Evolutionary conservation across 768 basidiomycete species (phyloP).

Genomic region (Suillus cothurnatus): DNA sequence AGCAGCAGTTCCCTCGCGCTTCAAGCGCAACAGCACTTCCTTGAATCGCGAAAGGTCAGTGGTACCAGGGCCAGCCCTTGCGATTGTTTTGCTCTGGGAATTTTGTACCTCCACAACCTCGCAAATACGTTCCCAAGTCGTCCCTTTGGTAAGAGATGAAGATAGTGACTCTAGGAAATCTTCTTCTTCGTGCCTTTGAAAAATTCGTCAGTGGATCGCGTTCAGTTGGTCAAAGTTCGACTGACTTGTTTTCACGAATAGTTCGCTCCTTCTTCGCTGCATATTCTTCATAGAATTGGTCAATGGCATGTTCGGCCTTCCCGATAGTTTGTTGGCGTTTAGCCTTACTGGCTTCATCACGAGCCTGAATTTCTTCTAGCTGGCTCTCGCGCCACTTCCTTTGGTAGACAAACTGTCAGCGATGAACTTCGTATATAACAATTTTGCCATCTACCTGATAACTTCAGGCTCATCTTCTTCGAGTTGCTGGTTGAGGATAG

Average conservation of each 20-base stretch:
- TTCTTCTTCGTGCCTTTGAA: slow-evolving; percentile 79
- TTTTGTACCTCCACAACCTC: slow-evolving; percentile 87
- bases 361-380: slow-evolving; percentile 75
- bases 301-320: slow-evolving; percentile 84
- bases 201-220: slow-evolving; percentile 5
- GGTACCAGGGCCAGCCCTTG: slow-evolving; percentile 82
- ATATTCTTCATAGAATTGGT: slow-evolving; percentile 90
- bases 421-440: not conserved
- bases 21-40: slow-evolving; percentile 87
- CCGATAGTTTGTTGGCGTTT: slow-evolving; percentile 82
- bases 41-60: slow-evolving; percentile 90
- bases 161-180: slow-evolving; percentile 74
- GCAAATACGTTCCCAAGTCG: slow-evolving; percentile 96
- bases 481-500: slow-evolving; percentile 67
- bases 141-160: slow-evolving; percentile 81
- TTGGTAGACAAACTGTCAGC: slow-evolving; percentile 4
- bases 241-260: slow-evolving; percentile 93
- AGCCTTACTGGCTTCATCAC: slow-evolving; percentile 79
- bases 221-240: not conserved
- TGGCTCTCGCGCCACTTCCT: slow-evolving; percentile 91
- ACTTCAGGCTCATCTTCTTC: slow-evolving; percentile 85
- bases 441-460: slow-evolving; percentile 59
- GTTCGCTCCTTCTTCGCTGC: slow-evolving; percentile 85
- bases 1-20: slow-evolving; percentile 87
- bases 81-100: slow-evolving; percentile 95